Conservation (phyloP, 768 basidiomycete genomes). For the Mycena amicta region DNA sequence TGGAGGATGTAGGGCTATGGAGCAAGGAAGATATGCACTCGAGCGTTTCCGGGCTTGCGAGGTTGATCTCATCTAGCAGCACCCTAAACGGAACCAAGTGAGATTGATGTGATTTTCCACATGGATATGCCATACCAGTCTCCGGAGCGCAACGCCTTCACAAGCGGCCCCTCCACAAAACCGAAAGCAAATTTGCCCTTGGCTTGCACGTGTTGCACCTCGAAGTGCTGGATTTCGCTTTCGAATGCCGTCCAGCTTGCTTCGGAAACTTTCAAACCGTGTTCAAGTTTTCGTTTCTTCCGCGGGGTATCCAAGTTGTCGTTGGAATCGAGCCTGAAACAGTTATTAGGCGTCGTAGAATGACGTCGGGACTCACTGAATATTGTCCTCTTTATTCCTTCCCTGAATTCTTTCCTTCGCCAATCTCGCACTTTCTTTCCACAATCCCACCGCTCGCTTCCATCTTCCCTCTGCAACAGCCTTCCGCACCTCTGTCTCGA, state of each 20-base stretch:
- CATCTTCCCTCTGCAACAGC: conserved; percentile 83
- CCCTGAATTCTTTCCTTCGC: conserved; percentile 64
- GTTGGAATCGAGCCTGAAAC: conserved; percentile 30
- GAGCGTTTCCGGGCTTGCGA: conserved; percentile 91
- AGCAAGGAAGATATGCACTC: conserved; percentile 91
- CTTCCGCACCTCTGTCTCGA: conserved; percentile 78
- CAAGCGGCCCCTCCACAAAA: conserved; percentile 95
- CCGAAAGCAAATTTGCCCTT: conserved; percentile 91
- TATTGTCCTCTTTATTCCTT: conserved; percentile 25
- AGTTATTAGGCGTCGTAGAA: not conserved
- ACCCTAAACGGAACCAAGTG: too few relatives aligned
- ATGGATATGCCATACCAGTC: conserved; percentile 85
- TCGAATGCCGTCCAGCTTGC: conserved; percentile 70
- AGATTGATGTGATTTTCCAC: too few relatives aligned
- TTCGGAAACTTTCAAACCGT: conserved; percentile 44
- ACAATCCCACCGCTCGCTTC: conserved; percentile 80
- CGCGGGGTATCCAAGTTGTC: conserved; percentile 51
- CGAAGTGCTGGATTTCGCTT: conserved; percentile 74
- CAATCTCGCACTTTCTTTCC: conserved; percentile 75
- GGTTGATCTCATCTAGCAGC: conserved; percentile 93
- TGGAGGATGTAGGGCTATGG: conserved; percentile 82
- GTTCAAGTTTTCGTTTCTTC: conserved; percentile 71
- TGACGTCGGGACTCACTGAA: conserved; percentile 1
- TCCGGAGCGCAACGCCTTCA: conserved; percentile 84
- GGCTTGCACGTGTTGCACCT: conserved; percentile 84